A percentile compares a stretch with the other conserved stretches of the same genome.
Evolutionary conservation across 345 rosid genomes (phyloP).

Genomic region (Bruguiera sexangula): DNA sequence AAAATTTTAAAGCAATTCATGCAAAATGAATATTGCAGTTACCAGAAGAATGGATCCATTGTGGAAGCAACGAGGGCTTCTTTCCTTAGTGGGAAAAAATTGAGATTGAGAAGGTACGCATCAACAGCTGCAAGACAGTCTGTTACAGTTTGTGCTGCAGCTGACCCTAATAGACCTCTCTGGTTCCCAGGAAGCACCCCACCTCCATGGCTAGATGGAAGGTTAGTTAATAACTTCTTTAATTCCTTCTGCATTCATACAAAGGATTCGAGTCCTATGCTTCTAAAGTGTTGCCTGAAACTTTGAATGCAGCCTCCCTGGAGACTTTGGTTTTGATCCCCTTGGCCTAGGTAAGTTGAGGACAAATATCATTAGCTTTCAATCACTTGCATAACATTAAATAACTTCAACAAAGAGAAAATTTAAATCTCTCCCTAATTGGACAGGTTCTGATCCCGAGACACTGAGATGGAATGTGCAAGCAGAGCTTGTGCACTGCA

Average conservation of each 20-base stretch:
- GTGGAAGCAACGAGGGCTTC: conserved; percentile 49
- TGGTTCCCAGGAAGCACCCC: conserved; percentile 99
- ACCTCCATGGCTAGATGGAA: conserved; percentile 94
- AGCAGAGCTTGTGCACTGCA: conserved; percentile 83
- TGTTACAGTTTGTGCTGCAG: conserved; percentile 46
- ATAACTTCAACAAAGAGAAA: neutral
- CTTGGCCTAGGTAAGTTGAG: conserved; percentile 69
- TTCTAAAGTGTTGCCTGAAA: conserved; percentile 4
- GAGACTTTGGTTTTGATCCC: conserved; percentile 95
- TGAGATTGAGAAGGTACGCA: conserved; percentile 42
- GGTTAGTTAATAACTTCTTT: conserved; percentile 23
- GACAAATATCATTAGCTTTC: neutral
- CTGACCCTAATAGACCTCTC: conserved; percentile 82
- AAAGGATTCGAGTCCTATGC: neutral
- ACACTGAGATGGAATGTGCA: conserved; percentile 88
- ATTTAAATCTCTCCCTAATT: neutral
- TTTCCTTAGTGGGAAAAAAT: conserved; percentile 70
- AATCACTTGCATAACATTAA: neutral
- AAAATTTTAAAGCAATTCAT: neutral
- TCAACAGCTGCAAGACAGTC: conserved; percentile 33
- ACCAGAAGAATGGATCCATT: conserved; percentile 50
- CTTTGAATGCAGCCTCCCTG: conserved; percentile 66
- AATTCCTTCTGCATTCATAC: neutral
- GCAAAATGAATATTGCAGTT: conserved; percentile 40
- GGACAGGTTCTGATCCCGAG: conserved; percentile 84